These are phyloP conservation scores for Gossypium schwendimanii DNA, from an alignment of 441 rosid genomes.

Conservation along the genomic window DNA sequence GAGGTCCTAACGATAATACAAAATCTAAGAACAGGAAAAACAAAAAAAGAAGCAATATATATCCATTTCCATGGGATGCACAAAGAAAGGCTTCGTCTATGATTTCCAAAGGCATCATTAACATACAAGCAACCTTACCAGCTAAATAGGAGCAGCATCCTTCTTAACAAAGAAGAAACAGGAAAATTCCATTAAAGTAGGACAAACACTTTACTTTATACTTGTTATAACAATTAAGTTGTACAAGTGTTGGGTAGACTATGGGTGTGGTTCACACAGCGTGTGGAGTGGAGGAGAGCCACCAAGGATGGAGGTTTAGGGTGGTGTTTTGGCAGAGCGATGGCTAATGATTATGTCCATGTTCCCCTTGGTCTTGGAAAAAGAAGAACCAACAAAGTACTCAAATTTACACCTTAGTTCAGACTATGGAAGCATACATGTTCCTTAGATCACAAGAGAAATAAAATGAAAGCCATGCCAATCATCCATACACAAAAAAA, in stretches of 20 bases:
- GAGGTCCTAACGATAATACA: background rate
- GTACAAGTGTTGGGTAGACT: too few relatives aligned
- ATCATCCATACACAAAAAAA: background rate
- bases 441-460: conserved; percentile 2
- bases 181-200: background rate
- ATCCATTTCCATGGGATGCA: background rate
- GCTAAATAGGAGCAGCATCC: background rate
- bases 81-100: background rate
- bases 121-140: background rate
- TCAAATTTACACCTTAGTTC: background rate
- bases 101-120: background rate
- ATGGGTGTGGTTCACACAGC: too few relatives aligned
- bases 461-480: background rate
- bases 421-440: background rate
- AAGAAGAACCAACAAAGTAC: background rate
- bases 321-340: too few relatives aligned
- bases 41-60: background rate
- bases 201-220: background rate
- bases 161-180: background rate
- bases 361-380: too few relatives aligned
- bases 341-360: too few relatives aligned
- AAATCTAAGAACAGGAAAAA: background rate
- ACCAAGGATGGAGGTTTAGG: too few relatives aligned
- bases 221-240: too few relatives aligned
- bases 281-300: too few relatives aligned